Percentiles rank a stretch among this genome's conserved stretches.
Evolutionary conservation across 202 grass and related monocot genomes (phyloP).

Genomic region (Musa balbisiana): DNA sequence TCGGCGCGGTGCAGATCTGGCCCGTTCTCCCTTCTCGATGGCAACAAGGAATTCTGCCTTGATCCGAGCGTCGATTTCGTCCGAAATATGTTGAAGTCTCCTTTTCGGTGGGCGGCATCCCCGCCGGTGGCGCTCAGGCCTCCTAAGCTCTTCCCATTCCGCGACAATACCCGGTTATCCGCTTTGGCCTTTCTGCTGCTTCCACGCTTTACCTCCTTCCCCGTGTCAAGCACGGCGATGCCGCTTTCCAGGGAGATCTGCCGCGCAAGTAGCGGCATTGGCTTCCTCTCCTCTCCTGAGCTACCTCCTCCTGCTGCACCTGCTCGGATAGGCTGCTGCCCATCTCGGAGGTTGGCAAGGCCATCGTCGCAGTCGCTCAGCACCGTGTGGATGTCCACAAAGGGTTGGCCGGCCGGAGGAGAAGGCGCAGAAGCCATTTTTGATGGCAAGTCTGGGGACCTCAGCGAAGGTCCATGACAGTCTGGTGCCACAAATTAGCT

Average conservation of each 20-base stretch:
- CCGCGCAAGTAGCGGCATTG: constrained; percentile 37
- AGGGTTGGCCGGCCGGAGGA: constrained; percentile 27
- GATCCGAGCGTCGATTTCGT: constrained; percentile 72
- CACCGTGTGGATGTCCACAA: constrained; percentile 35
- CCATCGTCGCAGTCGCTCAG: constrained; percentile 11
- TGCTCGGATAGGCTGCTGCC: constrained; percentile 17
- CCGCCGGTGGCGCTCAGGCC: constrained; percentile 19
- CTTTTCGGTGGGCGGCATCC: constrained; percentile 26
- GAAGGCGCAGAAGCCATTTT: constrained; percentile 43
- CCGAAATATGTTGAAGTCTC: constrained; percentile 86
- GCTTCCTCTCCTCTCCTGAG: constrained; percentile 34
- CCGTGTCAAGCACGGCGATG: constrained; percentile 62
- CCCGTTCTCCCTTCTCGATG: constrained; percentile 41
- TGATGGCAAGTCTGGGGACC: too few species aligned
- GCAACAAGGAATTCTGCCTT: constrained; percentile 81
- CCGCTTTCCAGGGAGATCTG: constrained; percentile 81
- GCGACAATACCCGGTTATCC: constrained; percentile 29
- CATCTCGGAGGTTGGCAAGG: constrained; percentile 15
- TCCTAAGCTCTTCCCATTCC: constrained; percentile 73
- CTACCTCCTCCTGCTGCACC: constrained; percentile 10
- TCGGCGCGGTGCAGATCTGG: constrained; percentile 34
- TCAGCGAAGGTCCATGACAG: neutral
- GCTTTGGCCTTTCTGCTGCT: constrained; percentile 19
- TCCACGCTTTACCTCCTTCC: constrained; percentile 29
- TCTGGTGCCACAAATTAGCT: constrained; percentile 2